Conservation (phyloP, 768 basidiomycete species). For the Dioszegia hungarica region DNA sequence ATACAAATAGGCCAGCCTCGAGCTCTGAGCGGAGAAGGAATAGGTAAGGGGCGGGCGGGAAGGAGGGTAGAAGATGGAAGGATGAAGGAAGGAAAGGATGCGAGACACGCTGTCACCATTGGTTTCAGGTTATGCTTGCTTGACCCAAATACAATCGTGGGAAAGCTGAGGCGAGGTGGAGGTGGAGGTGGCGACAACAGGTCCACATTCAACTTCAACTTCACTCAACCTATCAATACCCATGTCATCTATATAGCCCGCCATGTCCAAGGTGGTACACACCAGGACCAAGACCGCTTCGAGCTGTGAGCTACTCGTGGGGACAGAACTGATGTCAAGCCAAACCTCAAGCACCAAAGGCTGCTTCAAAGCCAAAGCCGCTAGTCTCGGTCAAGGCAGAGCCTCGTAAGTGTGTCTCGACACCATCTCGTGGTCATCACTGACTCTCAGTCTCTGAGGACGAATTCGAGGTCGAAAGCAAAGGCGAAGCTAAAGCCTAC, state of each 20-base stretch:
- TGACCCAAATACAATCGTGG: too few relatives aligned
- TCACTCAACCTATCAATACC: neutral
- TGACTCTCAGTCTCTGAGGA: conserved; percentile 21
- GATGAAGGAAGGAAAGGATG: too few relatives aligned
- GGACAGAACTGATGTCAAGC: neutral
- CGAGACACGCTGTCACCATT: too few relatives aligned
- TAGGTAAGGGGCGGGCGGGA: neutral
- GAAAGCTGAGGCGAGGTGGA: too few relatives aligned
- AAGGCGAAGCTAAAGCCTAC: conserved; percentile 18
- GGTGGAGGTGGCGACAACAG: too few relatives aligned
- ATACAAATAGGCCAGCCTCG: too few relatives aligned
- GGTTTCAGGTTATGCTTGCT: too few relatives aligned
- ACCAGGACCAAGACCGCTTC: neutral
- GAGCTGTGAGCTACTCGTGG: neutral
- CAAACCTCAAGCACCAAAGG: too few relatives aligned
- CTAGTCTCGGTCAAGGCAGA: conserved; percentile 16
- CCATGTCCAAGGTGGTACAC: neutral
- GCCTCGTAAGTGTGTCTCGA: conserved; percentile 12
- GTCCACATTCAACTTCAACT: neutral
- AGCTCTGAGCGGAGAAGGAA: neutral
- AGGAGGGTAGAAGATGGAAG: neutral
- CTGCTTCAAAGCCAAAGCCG: neutral
- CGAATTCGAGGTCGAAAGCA: conserved; percentile 19
- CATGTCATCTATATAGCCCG: too few relatives aligned
- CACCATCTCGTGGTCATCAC: neutral